Percentiles rank a stretch among this genome's conserved stretches.
Evolutionary conservation across 441 rosid genomes (phyloP).

Genomic region (Capsella rubella): DNA sequence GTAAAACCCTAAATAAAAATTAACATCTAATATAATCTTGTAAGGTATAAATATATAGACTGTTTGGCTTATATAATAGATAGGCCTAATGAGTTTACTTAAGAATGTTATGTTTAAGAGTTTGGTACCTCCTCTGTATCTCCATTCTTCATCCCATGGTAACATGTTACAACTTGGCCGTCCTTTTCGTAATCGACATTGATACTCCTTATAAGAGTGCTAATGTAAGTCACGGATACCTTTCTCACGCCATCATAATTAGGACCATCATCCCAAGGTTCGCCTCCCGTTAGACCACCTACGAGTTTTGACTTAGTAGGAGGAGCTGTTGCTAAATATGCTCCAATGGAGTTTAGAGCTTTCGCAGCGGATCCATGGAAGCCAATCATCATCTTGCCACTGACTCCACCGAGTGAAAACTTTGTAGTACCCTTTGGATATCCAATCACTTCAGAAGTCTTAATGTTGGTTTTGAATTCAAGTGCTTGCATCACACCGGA

Average conservation of each 20-base stretch:
- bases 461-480: constrained; percentile 32
- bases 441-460: constrained; percentile 27
- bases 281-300: constrained; percentile 31
- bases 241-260: constrained; percentile 35
- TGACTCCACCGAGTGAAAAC: constrained; percentile 18
- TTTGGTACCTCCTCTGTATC: constrained; percentile 28
- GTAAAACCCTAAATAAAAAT: neutral
- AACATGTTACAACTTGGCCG: constrained; percentile 32
- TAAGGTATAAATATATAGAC: neutral
- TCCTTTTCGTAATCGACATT: constrained; percentile 32
- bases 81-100: too few relatives aligned
- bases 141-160: constrained; percentile 36
- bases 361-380: constrained; percentile 33
- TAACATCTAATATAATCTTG: neutral
- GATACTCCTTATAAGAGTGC: constrained; percentile 26
- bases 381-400: constrained; percentile 24
- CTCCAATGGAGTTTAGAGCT: constrained; percentile 23
- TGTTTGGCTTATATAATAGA: neutral
- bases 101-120: neutral
- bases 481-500: constrained; percentile 27
- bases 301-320: constrained; percentile 26
- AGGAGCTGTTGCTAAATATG: constrained; percentile 18
- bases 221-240: constrained; percentile 14
- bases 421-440: constrained; percentile 8
- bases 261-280: constrained; percentile 40